Evolutionary conservation across 495 filamentous ascomycete species (phyloP).

Genomic region (Lophiostoma macrostomum): DNA sequence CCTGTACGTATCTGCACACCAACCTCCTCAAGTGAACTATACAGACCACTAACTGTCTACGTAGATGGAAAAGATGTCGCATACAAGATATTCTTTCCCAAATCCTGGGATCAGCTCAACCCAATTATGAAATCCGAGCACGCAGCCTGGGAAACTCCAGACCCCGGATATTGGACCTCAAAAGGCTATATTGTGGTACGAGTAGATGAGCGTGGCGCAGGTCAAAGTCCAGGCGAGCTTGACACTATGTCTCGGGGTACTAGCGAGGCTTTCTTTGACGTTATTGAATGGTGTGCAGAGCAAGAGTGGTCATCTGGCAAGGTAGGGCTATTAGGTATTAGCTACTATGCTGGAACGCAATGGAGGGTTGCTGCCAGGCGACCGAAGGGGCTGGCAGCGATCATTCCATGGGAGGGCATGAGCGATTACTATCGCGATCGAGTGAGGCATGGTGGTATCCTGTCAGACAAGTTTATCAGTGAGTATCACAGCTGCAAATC

Average conservation of each 20-base stretch:
- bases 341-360: constrained; percentile 62
- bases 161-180: constrained; percentile 60
- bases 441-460: constrained; percentile 63
- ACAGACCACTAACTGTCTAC: no score
- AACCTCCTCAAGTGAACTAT: no score
- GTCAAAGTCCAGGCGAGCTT: constrained; percentile 56
- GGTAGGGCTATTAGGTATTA: constrained; percentile 60
- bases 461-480: constrained; percentile 61
- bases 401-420: constrained; percentile 70
- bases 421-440: constrained; percentile 63
- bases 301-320: constrained; percentile 61
- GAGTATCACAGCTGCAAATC: no score
- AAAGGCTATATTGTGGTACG: constrained; percentile 60
- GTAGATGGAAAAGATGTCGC: no score
- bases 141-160: constrained; percentile 64
- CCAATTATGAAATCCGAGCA: no score
- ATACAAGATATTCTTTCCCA: no score
- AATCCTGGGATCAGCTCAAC: no score
- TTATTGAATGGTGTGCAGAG: constrained; percentile 61
- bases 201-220: constrained; percentile 57
- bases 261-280: constrained; percentile 57
- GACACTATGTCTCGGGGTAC: constrained; percentile 61
- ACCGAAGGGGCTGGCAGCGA: constrained; percentile 57
- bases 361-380: constrained; percentile 61
- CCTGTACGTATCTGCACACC: no score